A percentile compares a stretch with the other conserved stretches of the same genome.
Evolutionary conservation across 208 protist species (phyloP).

Genomic region (Tritrichomonas foetus): DNA sequence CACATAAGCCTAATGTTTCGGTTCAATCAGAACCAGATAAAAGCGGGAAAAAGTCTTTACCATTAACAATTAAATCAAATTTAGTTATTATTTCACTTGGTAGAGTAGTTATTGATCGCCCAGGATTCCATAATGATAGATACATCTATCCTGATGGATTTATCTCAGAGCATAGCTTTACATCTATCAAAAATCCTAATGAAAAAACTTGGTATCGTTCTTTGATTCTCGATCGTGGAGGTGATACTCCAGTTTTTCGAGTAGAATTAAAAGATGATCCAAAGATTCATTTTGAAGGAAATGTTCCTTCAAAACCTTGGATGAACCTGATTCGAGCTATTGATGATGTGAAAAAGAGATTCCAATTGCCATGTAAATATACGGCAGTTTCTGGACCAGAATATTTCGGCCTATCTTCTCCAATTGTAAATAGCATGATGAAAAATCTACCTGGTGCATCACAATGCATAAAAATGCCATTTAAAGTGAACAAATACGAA

Average conservation of each 20-base stretch:
- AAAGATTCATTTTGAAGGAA: background rate
- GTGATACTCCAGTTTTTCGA: background rate
- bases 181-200: background rate
- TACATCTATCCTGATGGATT: conserved; percentile 2
- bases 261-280: conserved; percentile 2
- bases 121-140: background rate
- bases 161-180: background rate
- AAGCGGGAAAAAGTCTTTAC: background rate
- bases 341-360: background rate
- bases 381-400: background rate
- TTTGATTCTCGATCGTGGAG: background rate
- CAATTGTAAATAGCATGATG: background rate
- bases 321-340: background rate
- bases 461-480: too few species aligned
- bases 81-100: background rate
- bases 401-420: background rate
- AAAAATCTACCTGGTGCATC: background rate
- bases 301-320: background rate
- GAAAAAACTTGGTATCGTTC: conserved; percentile 7
- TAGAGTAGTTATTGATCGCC: background rate
- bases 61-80: background rate
- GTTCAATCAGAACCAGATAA: too few species aligned
- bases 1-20: too few species aligned
- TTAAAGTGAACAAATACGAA: too few species aligned
- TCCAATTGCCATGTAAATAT: background rate